Evolutionary conservation across 2,329 filamentous ascomycete genomes (phyloP).

Genomic region (Aureobasidium uvarum): DNA sequence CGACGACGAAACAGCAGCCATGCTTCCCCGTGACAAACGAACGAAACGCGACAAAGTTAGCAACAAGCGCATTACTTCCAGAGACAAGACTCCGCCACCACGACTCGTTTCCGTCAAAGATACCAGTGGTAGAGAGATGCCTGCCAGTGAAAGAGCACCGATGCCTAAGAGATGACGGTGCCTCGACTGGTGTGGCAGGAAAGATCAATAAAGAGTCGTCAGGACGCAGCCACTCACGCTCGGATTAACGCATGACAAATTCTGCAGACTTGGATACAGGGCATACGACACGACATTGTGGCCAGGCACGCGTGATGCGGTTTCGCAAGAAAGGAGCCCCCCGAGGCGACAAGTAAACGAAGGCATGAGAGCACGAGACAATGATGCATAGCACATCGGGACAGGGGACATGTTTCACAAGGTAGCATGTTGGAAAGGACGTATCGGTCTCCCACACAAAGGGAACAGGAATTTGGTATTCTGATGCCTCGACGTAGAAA

Average conservation of each 20-base stretch:
- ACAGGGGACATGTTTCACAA: not conserved
- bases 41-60: constrained; percentile 32
- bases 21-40: constrained; percentile 36
- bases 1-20: constrained; percentile 54
- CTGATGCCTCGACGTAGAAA: not conserved
- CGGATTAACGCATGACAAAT: not conserved
- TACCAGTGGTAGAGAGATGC: constrained; percentile 44
- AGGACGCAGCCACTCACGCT: not conserved
- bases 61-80: constrained; percentile 32
- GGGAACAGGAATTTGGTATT: not conserved
- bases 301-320: not conserved
- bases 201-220: not conserved
- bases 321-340: not conserved
- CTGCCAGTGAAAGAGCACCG: constrained; percentile 48
- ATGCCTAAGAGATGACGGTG: constrained; percentile 36
- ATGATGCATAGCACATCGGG: not conserved
- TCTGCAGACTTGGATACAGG: not conserved
- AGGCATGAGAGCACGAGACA: not conserved
- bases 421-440: not conserved
- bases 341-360: not conserved
- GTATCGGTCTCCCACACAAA: not conserved
- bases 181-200: not conserved
- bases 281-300: not conserved
- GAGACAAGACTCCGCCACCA: constrained; percentile 33
- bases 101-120: constrained; percentile 40